Base-by-base conservation (phyloP, 345 rosid species). In the Geranium brycei region DNA sequence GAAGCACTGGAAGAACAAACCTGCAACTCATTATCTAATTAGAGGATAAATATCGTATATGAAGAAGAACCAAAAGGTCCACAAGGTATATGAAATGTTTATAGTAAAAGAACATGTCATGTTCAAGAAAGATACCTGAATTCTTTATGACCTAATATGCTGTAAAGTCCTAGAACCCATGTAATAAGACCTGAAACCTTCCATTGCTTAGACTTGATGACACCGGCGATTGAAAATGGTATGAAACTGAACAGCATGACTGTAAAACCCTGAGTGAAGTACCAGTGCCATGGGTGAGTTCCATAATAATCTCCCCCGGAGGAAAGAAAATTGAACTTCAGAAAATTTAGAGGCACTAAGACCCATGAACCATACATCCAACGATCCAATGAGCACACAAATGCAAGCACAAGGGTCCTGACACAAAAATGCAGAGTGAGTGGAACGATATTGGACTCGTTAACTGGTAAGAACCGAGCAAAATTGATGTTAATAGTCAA, bases 231-330 rank as follows among this genome's bases (percentile, higher is more conserved):
- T 57, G 82, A 75, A 73, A 83, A 84, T 40, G 96, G 99, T 66
- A 84, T 71, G 78, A 85, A 90, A 23, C 86, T 86, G 80, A 93
- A 89, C 68, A 88, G 76, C 95, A 90, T 93, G 73, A 80, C 92
- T 15, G 83, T 61, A 77, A 90, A 90, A 61, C 99, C 99, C 72
- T 90, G 95, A 73, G 85, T 79, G 81, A 88, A 86, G 85, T 93
- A 93, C 97, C 97, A 93, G 75, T 90, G 99, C 99, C 99, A 88
- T 66, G 81, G 75, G 76, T 93, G 97, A 75, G 96, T 93, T 78
- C 99, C 99, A 62, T 90, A 90, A 72, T 85, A 83, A 78, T 93
- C 97, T 64, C 96, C 92, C 3, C 99, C 97, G 6, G 97, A 78
- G 66, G 97, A 88, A 78, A 93, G 85, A 82, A 93, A 88, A 78